Base-by-base conservation (phyloP, 1,139 yeast species). In the Sugiyamaella neomexicana region DNA sequence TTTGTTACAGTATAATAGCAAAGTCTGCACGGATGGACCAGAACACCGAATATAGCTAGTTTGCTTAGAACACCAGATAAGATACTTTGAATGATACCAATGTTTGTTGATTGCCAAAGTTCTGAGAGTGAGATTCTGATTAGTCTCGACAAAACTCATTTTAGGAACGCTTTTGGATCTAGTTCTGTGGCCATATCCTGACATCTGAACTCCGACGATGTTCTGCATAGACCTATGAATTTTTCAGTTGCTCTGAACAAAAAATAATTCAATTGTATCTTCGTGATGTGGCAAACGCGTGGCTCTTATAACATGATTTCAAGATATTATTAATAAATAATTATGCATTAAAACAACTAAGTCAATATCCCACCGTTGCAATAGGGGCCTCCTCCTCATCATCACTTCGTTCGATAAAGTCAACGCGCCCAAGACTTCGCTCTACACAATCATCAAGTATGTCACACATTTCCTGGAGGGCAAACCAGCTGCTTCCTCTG, bases 181-280 rank as follows among this genome's bases (percentile, higher is more conserved):
- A 56, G 29, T n/a, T 65, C 66, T 12, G 59, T 54, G 20, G 46
- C 56, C 71, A 68, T 69, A 17, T n/a, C n/a, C 67, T 64, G 13
- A 67, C 67, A 60, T 72, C 75, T 0, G 74, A 71, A 17, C 65
- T 62, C 52, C 71, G 65, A 57, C 75, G 62, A 37, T 31, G 20
- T 5, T 34, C 36, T 16, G 42, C 4, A 15, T 51, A n/a, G n/a
- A n/a, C n/a, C n/a, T n/a, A n/a, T n/a, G n/a, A n/a, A n/a, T n/a
- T n/a, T n/a, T n/a, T n/a, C n/a, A n/a, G n/a, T n/a, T n/a, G n/a
- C n/a, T n/a, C n/a, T n/a, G n/a, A n/a, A n/a, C n/a, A n/a, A n/a
- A n/a, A n/a, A n/a, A n/a, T n/a, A n/a, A n/a, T n/a, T n/a, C 9
- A 27, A 27, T 9, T 27, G 9, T 27, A 27, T 27, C 31, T 9